Base-by-base conservation (phyloP, 2,329 filamentous ascomycete genomes). In the Phialophora expanda region DNA sequence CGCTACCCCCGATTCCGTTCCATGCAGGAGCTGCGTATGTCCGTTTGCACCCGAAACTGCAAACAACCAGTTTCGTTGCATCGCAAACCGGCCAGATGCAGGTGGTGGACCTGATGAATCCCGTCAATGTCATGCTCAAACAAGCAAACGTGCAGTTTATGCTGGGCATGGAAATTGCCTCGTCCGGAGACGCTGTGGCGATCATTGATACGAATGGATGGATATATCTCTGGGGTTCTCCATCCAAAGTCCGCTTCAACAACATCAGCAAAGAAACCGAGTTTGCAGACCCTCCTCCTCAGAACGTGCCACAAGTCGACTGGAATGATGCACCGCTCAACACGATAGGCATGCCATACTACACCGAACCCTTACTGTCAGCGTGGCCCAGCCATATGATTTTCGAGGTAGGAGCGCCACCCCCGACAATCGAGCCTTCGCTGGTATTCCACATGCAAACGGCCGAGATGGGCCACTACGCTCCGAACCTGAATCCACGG, bases 41-140 rank as follows among this genome's bases (percentile, higher is more conserved):
- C 50, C 89, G 95, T 65, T 95, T 99, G 90, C 95, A 99, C 76
- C 95, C 96, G 1, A 90, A 93, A 73, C 91, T 99, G 86, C 90
- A 93, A 22, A 97, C 95, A 0, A 98, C 96, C 0, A 94, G 92
- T 73, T 93, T 99, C 67, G 92, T 99, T 57, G 89, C 93, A 30
- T 97, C 94, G 2, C 92, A 96, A 74, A 90, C 88, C 51, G 95
- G 96, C 0, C 93, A 97, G 77, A 90, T 99, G 77, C 94, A 99
- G 76, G 90, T 98, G 14, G 92, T 98, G 58, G 95, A 99, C 77
- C 85, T 99, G 4, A 92, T 96, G 87, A 97, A 97, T 69, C 91
- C 92, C 0, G 93, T 96, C 74, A 89, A 91, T 22, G 92, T 92
- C 75, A 93, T 90, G 71, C 87, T 97, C 59, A 87, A 91, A 58